phyloP scores from a whole-genome alignment of 768 basidiomycete species.

The Rhizopogon rudus region DNA sequence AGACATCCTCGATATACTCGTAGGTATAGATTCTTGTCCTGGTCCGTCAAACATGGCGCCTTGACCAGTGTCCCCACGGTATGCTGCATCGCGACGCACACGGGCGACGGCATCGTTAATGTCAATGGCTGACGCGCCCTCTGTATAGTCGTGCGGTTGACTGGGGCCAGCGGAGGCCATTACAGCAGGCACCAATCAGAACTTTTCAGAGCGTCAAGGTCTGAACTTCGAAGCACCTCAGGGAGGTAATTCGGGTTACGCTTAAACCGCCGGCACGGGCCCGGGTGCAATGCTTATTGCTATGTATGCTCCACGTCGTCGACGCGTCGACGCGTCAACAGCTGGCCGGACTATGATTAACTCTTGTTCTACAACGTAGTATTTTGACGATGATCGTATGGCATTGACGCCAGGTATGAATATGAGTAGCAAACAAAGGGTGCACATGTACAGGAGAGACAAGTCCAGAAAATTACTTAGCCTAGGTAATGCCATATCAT shows the following conservation, averaged over 20 bases:
- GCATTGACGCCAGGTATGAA: background rate
- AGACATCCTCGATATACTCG: constrained; percentile 78
- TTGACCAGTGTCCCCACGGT: constrained; percentile 50
- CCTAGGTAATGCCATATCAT: constrained; percentile 91
- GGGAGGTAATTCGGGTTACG: no score
- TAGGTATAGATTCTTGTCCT: constrained; percentile 58
- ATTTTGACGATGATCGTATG: no score
- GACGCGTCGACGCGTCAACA: no score
- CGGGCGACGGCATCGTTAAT: constrained; percentile 57
- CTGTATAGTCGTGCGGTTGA: constrained; percentile 65
- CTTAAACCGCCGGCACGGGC: no score
- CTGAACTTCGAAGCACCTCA: background rate
- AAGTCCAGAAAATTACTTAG: constrained; percentile 16
- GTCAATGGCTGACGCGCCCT: constrained; percentile 76
- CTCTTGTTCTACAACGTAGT: no score
- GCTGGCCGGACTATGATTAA: no score
- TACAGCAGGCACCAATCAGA: background rate
- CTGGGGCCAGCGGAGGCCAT: constrained; percentile 16
- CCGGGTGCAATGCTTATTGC: no score
- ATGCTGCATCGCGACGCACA: constrained; percentile 65
- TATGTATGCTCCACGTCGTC: no score
- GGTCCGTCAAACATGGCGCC: constrained; percentile 78
- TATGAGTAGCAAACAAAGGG: background rate
- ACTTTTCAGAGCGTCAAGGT: background rate
- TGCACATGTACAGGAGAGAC: background rate